These are phyloP conservation scores for Ilyonectria destructans DNA, from an alignment of 2,329 filamentous ascomycete genomes.

Conservation along the genomic window DNA sequence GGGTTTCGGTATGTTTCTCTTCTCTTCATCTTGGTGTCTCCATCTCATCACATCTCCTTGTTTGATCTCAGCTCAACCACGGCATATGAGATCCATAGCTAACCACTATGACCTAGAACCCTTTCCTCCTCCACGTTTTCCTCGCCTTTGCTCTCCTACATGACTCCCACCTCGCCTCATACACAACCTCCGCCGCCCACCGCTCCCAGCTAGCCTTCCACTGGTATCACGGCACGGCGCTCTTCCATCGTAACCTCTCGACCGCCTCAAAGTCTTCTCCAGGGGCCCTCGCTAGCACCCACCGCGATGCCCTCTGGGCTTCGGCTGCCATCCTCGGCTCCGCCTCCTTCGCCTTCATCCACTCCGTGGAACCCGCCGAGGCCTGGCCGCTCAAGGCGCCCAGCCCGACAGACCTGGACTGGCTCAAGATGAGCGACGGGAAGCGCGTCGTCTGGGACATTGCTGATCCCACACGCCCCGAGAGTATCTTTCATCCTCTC, in stretches of 20 bases:
- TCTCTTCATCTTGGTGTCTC: background rate
- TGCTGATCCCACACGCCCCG: conserved; percentile 63
- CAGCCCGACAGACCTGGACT: conserved; percentile 65
- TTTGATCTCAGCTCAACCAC: background rate
- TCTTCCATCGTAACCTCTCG: conserved; percentile 62
- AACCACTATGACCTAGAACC: conserved; percentile 55
- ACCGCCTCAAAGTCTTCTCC: conserved; percentile 43
- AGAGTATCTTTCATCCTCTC: conserved; percentile 63
- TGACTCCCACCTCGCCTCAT: conserved; percentile 60
- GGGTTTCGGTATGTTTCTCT: conserved; percentile 55
- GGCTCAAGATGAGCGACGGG: conserved; percentile 71
- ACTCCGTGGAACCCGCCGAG: conserved; percentile 59
- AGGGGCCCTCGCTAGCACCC: conserved; percentile 50
- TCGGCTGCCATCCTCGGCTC: conserved; percentile 64
- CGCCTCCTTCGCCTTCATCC: conserved; percentile 62
- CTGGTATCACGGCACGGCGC: conserved; percentile 62
- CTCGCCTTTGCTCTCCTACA: conserved; percentile 69
- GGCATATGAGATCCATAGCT: conserved; percentile 11
- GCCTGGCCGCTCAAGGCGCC: conserved; percentile 71
- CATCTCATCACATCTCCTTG: background rate
- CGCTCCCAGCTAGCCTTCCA: conserved; percentile 60
- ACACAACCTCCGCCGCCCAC: conserved; percentile 42
- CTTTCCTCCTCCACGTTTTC: conserved; percentile 70
- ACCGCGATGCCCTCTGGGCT: conserved; percentile 66
- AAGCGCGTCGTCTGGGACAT: conserved; percentile 70